Base-by-base conservation (phyloP, 306 rosid genomes). In the Leucaena leucocephala region DNA sequence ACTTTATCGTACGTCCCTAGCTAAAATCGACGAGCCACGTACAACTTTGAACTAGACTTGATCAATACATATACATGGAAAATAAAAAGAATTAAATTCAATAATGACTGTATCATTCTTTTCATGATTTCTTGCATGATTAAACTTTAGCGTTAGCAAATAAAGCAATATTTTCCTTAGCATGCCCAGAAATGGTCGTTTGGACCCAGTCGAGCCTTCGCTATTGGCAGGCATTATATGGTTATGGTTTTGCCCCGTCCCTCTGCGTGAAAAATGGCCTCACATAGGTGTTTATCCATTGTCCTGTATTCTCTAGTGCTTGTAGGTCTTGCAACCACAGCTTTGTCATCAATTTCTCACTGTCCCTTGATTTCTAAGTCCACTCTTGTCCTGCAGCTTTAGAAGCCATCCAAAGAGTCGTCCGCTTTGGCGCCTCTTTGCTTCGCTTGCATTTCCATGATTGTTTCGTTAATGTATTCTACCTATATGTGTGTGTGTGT, bases 391-490 rank as follows among this genome's bases (percentile, higher is more conserved):
- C 90, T 11, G 11, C 62, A 0, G 88, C 82, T 76, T 66, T 81
- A 74, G 76, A 34, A 9, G 80, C 86, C 50, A 84, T 87, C 33
- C 21, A 43, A 76, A 34, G 48, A 6, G 83, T 73, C 0, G 88
- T 87, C 21, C 68, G 42, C 33, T 79, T 84, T 83, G 90, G 83
- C 0, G 90, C 85, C 34, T 87, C 90, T 10, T 42, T 87, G 38
- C 81, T 87, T 8, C 88, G 88, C 4, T 35, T 87, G 73, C 86
- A 84, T 72, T 87, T 87, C 67, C 90, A 87, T 66, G 90, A 87
- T 42, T 87, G 90, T 34, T 87, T 87, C 75, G 88, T 87, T 45
- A 84, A 86, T 1, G 90, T 81, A 67, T 14, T 55, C 13, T 27
- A 27, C 27, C 27, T 27, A 27, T 27, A 27, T 27, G 27, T 27